A percentile compares a stretch with the other conserved stretches of the same genome.
phyloP scores from a whole-genome alignment of 345 rosid species.

The Eucalyptus fibrosa region DNA sequence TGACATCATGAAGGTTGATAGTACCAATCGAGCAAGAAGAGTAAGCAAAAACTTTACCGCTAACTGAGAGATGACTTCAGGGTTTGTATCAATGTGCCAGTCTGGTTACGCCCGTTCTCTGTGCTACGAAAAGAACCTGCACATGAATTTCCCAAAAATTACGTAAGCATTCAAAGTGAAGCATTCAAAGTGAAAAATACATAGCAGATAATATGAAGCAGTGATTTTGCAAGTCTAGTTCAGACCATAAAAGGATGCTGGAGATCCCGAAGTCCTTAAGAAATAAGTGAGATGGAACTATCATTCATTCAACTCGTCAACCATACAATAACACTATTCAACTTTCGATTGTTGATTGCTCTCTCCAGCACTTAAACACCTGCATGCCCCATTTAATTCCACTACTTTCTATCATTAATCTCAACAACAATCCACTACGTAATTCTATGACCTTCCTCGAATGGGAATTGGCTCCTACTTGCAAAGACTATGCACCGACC shows the following conservation, averaged over 20 bases:
- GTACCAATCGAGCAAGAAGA: background rate
- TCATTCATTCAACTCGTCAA: background rate
- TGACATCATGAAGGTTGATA: background rate
- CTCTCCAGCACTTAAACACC: background rate
- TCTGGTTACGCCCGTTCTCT: slow-evolving; percentile 86
- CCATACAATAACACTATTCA: background rate
- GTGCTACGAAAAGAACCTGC: slow-evolving; percentile 96
- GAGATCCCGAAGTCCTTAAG: background rate
- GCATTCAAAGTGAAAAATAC: background rate
- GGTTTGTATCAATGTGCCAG: slow-evolving; percentile 86
- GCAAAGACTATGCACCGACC: background rate
- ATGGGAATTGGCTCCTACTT: background rate
- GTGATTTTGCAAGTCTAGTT: background rate
- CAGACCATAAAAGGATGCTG: background rate
- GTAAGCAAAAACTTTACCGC: slow-evolving; percentile 41
- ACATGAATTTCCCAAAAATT: background rate
- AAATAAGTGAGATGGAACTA: background rate
- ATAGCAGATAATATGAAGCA: background rate
- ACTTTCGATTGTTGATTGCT: background rate
- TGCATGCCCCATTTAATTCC: background rate
- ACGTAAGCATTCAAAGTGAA: background rate
- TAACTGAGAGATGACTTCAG: slow-evolving; percentile 62
- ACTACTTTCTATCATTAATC: background rate
- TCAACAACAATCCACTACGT: background rate
- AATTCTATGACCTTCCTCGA: background rate